phyloP scores from a whole-genome alignment of 2,329 filamentous ascomycete species.

The Iodosphaeria phyllophila region DNA sequence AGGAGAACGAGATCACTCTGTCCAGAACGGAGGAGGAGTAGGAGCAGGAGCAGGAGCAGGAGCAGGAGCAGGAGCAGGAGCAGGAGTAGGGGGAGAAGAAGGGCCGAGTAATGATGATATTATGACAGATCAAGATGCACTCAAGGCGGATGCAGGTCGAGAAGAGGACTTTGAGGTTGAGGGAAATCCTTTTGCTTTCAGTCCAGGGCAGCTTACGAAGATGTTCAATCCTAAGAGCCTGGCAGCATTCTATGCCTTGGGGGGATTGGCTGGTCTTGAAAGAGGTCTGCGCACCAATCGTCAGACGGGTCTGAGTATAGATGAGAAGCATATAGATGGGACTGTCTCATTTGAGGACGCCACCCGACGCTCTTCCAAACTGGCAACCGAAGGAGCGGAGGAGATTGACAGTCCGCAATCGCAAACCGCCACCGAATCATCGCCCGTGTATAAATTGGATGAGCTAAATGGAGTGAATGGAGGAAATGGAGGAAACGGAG shows the following conservation, averaged over 20 bases:
- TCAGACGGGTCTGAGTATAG: constrained; percentile 53
- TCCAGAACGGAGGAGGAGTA: constrained; percentile 14
- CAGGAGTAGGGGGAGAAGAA: too few relatives aligned
- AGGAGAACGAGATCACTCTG: constrained; percentile 14
- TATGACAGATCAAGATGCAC: constrained; percentile 45
- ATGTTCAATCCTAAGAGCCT: constrained; percentile 80
- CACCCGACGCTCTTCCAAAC: constrained; percentile 20
- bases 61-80: too few relatives aligned
- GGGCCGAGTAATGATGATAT: constrained; percentile 37
- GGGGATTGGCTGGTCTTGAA: constrained; percentile 61
- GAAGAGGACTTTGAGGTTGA: constrained; percentile 59
- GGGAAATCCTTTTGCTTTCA: constrained; percentile 72
- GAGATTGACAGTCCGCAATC: constrained; percentile 8
- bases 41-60: too few relatives aligned
- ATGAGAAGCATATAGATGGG: constrained; percentile 51
- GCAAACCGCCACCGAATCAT: constrained; percentile 5
- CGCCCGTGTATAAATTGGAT: too few relatives aligned
- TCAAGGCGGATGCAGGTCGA: constrained; percentile 58
- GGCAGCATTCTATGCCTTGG: constrained; percentile 61
- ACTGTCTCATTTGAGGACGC: constrained; percentile 56
- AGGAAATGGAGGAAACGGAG: too few relatives aligned
- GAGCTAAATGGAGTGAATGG: too few relatives aligned
- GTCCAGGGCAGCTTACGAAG: constrained; percentile 68
- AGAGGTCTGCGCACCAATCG: constrained; percentile 59
- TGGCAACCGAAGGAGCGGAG: constrained; percentile 14